A percentile compares a stretch with the other conserved stretches of the same genome.
These are phyloP conservation scores for Solanum rostratum DNA, from an alignment of 257 asterid species.

Conservation along the genomic window DNA sequence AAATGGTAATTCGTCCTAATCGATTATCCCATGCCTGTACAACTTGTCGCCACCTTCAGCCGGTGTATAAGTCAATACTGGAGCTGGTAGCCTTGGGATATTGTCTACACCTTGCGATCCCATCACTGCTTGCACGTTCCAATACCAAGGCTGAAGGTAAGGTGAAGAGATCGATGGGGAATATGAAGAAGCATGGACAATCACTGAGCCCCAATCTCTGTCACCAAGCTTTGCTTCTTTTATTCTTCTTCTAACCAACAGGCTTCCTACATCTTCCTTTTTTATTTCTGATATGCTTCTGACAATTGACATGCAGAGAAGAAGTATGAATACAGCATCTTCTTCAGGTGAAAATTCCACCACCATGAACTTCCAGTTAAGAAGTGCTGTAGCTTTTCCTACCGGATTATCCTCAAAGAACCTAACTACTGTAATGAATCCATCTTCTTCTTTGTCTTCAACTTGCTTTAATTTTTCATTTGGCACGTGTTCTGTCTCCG, in stretches of 20 bases:
- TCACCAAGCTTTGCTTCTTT: conserved; percentile 61
- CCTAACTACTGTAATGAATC: conserved; percentile 55
- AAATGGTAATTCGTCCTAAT: not conserved
- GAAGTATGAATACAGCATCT: conserved; percentile 67
- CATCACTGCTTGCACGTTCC: conserved; percentile 52
- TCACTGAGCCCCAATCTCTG: conserved; percentile 77
- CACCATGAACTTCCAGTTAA: conserved; percentile 69
- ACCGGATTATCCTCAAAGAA: conserved; percentile 50
- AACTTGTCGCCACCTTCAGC: conserved; percentile 79
- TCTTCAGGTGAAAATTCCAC: conserved; percentile 73
- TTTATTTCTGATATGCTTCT: conserved; percentile 59
- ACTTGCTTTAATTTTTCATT: not conserved
- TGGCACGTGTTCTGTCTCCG: not conserved
- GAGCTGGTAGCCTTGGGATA: conserved; percentile 11
- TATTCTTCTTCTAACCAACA: conserved; percentile 62
- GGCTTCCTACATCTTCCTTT: conserved; percentile 50
- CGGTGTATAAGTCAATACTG: conserved; percentile 35
- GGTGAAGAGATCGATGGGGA: conserved; percentile 24
- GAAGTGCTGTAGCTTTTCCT: conserved; percentile 82
- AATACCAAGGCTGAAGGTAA: conserved; percentile 66
- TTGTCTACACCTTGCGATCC: conserved; percentile 32
- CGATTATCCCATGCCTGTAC: conserved; percentile 42
- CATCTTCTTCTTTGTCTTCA: conserved; percentile 36
- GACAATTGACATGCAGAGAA: conserved; percentile 43
- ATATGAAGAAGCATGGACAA: conserved; percentile 45